Conservation (phyloP, 2,329 filamentous ascomycete genomes). For the Colletotrichum kahawae region DNA sequence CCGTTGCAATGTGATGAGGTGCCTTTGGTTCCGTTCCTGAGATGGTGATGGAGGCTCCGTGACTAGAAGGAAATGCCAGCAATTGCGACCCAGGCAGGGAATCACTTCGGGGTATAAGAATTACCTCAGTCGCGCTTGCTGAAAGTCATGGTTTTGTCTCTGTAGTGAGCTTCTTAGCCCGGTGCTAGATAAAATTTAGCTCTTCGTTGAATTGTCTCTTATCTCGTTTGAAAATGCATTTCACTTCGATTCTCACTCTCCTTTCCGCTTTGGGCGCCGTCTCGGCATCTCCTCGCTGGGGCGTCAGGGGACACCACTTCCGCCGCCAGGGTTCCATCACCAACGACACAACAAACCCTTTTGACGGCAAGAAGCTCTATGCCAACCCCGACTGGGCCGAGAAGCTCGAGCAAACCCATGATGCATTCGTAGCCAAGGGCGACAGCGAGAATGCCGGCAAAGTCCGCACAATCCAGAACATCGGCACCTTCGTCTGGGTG, state of each 20-base stretch:
- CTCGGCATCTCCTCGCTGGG: slow-evolving; percentile 16
- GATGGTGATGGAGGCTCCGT: background rate
- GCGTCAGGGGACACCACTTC: background rate
- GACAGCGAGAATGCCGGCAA: slow-evolving; percentile 42
- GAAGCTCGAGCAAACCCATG: slow-evolving; percentile 44
- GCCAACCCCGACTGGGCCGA: slow-evolving; percentile 46
- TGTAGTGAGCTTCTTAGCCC: background rate
- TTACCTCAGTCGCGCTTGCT: background rate
- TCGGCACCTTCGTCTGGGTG: slow-evolving; percentile 49
- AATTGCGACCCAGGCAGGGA: background rate
- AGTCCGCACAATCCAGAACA: slow-evolving; percentile 39
- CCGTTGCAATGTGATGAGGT: background rate
- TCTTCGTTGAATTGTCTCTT: background rate
- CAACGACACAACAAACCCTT: slow-evolving; percentile 40
- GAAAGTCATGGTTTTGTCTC: background rate
- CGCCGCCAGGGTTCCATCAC: background rate
- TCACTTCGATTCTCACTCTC: slow-evolving; percentile 16
- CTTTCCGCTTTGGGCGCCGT: slow-evolving; percentile 18
- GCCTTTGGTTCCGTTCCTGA: slow-evolving; percentile 2
- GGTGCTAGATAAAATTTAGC: background rate
- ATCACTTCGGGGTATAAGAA: background rate
- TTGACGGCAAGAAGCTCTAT: slow-evolving; percentile 52
- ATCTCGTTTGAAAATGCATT: slow-evolving; percentile 3
- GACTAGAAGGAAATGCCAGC: background rate
- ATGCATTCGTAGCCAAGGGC: slow-evolving; percentile 37